Evolutionary conservation across 768 basidiomycete species (phyloP), one percentile per base, ranked within the genome.

Genomic region (Macrolepiota albuminosa): DNA sequence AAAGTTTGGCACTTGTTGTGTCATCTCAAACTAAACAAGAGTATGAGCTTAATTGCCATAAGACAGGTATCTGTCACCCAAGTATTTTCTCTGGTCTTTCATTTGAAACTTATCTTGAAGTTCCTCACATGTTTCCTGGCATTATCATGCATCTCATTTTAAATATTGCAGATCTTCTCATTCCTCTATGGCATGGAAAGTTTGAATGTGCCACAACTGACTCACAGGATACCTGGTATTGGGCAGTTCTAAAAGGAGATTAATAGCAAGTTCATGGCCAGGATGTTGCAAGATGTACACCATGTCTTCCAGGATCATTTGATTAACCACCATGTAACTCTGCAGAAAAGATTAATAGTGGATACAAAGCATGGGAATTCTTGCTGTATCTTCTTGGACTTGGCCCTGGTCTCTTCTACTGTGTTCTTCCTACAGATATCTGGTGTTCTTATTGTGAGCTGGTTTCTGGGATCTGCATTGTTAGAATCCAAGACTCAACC

Each of bases 131-230:
- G 24, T 73, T 72, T 59, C 37, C 57, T 13, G 57, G 47, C 0
- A 72, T 75, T 37, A 47, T 70, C 29, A 75, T 76, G 73, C 75
- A 76, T 56, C 65, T 69, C 2, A 49, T 59, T 4, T 29, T 29
- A 29, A 29, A 29, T 29, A 2, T 29, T 29, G 29, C 29, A 3
- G 29, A 29, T 29, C 29, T 29, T 4, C 29, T 29, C 29, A 29
- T 29, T 29, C 29, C 29, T 0, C 63, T 75, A 6, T 73, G 71
- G 70, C 67, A 63, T 3, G 69, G 68, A 0, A 36, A n/a, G 7
- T 62, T 61, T 6, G 60, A 63, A 58, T 57, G 55, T 26, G 54
- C 58, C 6, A 29, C 47, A 10, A 60, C 61, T 5, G 64, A 67
- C 47, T 46, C 52, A 24, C n/a, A 14, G 0, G 39, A 36, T 8